Evolutionary conservation across 2,329 filamentous ascomycete genomes (phyloP), one percentile per base, ranked within the genome.

Genomic region (Arthrobotrys iridis): DNA sequence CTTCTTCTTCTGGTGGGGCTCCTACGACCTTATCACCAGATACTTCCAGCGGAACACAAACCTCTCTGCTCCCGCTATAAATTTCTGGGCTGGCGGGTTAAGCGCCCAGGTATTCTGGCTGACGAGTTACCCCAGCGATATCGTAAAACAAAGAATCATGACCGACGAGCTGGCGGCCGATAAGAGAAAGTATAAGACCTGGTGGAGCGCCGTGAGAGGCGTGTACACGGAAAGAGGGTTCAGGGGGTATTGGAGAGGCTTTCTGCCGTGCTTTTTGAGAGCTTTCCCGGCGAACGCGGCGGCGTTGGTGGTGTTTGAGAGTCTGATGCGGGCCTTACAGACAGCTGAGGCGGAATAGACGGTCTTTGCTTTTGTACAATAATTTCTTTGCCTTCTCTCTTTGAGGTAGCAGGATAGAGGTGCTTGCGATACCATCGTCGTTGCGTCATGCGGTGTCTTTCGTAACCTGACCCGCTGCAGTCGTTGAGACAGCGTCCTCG

Each of bases 1-100:
- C 84, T 99, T 99, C 86, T 97, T 97, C 86, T 95, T 90, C 84
- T 98, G 93, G 93, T 99, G 95, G 95, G 89, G 90, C n/a, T 91
- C 89, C 74, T 99, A 99, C 84, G 94, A 97, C 80, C 79, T 97
- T 28, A 87, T 98, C 78, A 91, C 92, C 3, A 86, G 88, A 20
- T 83, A 86, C 72, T 84, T 98, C 80, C 85, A 87, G 64, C 82
- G 87, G 15, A 85, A 88, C 79, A 97, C 93, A 1, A 83, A 79
- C 10, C 84, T 97, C 63, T 91, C 91, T 63, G 88, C 88, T 0
- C 93, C 95, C 0, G 89, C 89, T 0, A 86, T 98, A 80, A 98
- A 98, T 81, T 99, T 99, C 84, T 98, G 94, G 94, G 94, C 95
- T 0, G 95, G 95, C 2, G 95, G 95, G 0, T 84, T 98, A 59